Evolutionary conservation across 495 filamentous ascomycete species (phyloP).

Genomic region (Ramalina peruviana): DNA sequence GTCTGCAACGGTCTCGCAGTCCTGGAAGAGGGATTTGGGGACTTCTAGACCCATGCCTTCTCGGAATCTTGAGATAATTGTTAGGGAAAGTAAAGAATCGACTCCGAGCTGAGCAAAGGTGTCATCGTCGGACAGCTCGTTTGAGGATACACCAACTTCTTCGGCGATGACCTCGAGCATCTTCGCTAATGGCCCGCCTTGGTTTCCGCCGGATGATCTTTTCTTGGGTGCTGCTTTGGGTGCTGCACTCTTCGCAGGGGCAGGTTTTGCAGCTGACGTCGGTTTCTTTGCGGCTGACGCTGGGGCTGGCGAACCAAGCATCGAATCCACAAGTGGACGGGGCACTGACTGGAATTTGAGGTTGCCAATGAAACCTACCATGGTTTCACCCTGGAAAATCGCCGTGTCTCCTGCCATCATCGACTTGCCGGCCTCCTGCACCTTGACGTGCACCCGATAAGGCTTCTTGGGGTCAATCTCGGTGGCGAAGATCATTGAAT

Average conservation of each 20-base stretch:
- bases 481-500: slow-evolving; percentile 41
- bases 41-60: background rate
- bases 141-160: background rate
- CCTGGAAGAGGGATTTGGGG: background rate
- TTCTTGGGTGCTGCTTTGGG: background rate
- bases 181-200: too few species aligned
- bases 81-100: background rate
- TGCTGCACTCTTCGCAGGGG: background rate
- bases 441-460: slow-evolving; percentile 46
- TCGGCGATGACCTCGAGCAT: slow-evolving; percentile 1
- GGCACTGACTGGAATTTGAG: background rate
- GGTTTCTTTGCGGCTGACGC: background rate
- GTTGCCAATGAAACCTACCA: background rate
- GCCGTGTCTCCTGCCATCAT: slow-evolving; percentile 11
- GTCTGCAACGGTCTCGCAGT: background rate
- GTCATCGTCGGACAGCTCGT: slow-evolving; percentile 1
- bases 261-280: background rate
- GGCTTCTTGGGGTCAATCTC: slow-evolving; percentile 35
- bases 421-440: slow-evolving; percentile 20
- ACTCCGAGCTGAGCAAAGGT: slow-evolving; percentile 2
- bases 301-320: slow-evolving; percentile 8
- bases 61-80: background rate
- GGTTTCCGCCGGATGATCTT: background rate
- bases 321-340: slow-evolving; percentile 6
- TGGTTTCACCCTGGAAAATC: slow-evolving; percentile 5